Evolutionary conservation across 768 basidiomycete species (phyloP), one percentile per base, ranked within the genome.

Genomic region (Xanthoconium purpureum): DNA sequence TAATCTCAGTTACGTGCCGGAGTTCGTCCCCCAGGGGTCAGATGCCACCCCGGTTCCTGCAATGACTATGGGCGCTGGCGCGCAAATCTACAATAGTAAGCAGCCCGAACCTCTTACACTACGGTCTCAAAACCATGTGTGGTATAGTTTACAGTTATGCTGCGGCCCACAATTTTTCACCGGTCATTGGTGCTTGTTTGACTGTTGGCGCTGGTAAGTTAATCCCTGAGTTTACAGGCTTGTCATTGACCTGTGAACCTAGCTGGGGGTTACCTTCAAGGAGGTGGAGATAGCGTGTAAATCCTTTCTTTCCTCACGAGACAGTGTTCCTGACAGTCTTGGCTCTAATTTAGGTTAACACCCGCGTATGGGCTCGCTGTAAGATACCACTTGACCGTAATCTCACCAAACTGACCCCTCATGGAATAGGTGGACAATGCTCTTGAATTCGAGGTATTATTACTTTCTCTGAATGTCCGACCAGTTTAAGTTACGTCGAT

Each of bases 241-340:
- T 43, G 5, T 18, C 15, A 10, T 46, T 55, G 47, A 56, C 48
- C 33, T 38, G n/a, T 10, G 15, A 29, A 32, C 8, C 10, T 8
- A 68, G 79, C 77, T 13, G 81, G 79, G 32, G 81, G 83, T 12
- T 84, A 74, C 73, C 49, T 79, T 5, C 72, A 74, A 53, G 82
- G 82, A 29, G 81, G 78, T 10, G 81, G 82, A 6, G 77, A 80
- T 51, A 72, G 77, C 46, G 60, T 69, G 44, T 67, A 47, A 56
- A 54, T 24, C 28, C 6, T 17, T 3, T 18, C 17, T 43, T 17
- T 28, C 11, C 32, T 24, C 12, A 9, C 12, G 18, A 11, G n/a
- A 47, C 29, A 9, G 11, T 4, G 18, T 5, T 32, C 18, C 33
- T 43, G 37, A 63, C 7, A 30, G 8, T 33, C 30, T 20, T 24